Base-by-base conservation (phyloP, 768 basidiomycete species). In the Vararia minispora region DNA sequence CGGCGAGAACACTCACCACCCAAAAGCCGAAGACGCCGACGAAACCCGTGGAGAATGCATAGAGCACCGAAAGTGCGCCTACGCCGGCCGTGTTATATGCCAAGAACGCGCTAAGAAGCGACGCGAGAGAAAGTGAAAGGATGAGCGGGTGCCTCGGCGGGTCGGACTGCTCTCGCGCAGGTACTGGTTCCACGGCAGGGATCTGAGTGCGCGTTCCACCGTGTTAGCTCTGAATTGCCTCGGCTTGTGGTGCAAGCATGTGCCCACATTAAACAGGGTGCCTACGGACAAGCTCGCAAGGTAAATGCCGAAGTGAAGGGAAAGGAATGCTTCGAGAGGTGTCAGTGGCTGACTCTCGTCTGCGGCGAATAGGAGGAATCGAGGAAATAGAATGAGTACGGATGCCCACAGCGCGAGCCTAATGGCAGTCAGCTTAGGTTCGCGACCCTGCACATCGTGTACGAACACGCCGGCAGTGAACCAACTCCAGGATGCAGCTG, bases 1-100 rank as follows among this genome's bases (percentile, higher is more conserved):
- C 10, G 40, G 41, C 47, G 34, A 44, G 33, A 33, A 9, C 29
- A 68, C 75, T 38, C 52, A 85, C 84, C 58, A 67, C 69, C 80
- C 82, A 88, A 12, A 76, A 47, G 2, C 86, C 84, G 68, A 74
- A 79, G 5, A 79, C 38, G 13, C 76, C 76, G 27, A 82, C 66
- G 31, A 62, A 46, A 6, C 66, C 61, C 9, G 69, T 68, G 13
- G 68, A 65, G 17, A 72, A 28, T 24, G 71, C 69, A 24, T 78
- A 60, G 4, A 74, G 35, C 21, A 67, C 61, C 23, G 74, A 60
- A 22, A 88, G 62, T 8, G 74, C 52, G 3, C 81, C 79, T 11
- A 80, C 66, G 23, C 65, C 58, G 8, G 50, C 56, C 12, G 72
- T 72, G 48, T 81, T 82, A 55, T 76, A 88, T 8, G 84, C 70